Base-by-base conservation (phyloP, 1,139 yeast genomes). In the Geotrichum bryndzae region DNA sequence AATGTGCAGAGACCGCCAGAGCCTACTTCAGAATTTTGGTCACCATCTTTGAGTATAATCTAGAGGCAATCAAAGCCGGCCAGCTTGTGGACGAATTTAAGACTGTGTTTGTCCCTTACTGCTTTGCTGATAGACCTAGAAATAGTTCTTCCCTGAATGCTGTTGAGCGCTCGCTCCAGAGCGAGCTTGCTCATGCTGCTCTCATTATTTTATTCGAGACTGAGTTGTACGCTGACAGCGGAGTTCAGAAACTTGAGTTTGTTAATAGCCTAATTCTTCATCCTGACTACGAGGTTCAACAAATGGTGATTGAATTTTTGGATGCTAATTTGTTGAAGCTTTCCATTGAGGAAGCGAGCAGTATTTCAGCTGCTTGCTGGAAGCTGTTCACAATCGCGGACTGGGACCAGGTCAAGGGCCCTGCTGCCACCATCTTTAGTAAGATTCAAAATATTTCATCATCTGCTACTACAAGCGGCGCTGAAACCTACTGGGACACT, bases 241-340 rank as follows among this genome's bases (percentile, higher is more conserved):
- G 57, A 18, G 27, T 23, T 27, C 46, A 51, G 5, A 45, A 57
- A n/a, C 51, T 57, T 2, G 60, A 48, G 15, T 54, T 54, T 33
- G 50, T 61, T 13, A 63, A 35, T n/a, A 52, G 46, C 11, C 56
- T 63, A 54, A 25, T 63, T 33, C 46, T 60, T 29, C 57, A 59
- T 35, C 33, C 54, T 22, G 53, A 55, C 54, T 83, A 78, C 65
- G 86, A 84, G 64, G 84, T 84, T 11, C 86, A 82, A 66, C 66
- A 78, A 3, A 70, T 74, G 4, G 78, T 83, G 0, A 71, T 85
- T 29, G 67, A 67, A 27, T 70, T 69, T 50, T 65, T 72, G 8
- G 66, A 67, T 15, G 58, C 66, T 27, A 68, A 66, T 57, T 23
- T 58, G 38, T 23, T 41, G 5, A 54, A 55, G 27, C 52, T 66